Conservation (phyloP, 2,329 filamentous ascomycete genomes). For the Curvularia hawaiiensis region DNA sequence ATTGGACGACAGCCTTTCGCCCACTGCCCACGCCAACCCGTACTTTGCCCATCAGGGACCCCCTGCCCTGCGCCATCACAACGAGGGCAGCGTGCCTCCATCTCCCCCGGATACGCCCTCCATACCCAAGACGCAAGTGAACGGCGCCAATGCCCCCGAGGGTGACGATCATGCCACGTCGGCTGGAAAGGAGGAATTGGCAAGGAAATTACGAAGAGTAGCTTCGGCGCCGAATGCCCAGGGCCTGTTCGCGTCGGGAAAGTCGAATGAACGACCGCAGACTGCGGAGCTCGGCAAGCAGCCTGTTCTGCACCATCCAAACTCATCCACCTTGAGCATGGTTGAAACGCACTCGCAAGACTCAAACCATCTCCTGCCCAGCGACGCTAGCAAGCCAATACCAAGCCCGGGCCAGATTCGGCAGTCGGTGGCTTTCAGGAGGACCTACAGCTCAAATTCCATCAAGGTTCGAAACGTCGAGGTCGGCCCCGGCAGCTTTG, state of each 20-base stretch:
- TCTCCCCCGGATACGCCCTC: constrained; percentile 90
- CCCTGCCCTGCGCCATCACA: constrained; percentile 90
- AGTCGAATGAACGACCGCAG: constrained; percentile 66
- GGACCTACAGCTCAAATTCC: constrained; percentile 98
- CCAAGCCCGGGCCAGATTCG: constrained; percentile 69
- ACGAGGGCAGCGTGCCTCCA: constrained; percentile 89
- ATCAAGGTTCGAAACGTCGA: constrained; percentile 99
- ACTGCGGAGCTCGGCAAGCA: constrained; percentile 89
- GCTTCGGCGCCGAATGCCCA: constrained; percentile 97
- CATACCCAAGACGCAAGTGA: constrained; percentile 64
- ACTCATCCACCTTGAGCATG: constrained; percentile 59
- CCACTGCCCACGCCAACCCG: constrained; percentile 92
- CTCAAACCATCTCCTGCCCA: constrained; percentile 37
- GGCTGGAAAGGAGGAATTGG: constrained; percentile 90
- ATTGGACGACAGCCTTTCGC: constrained; percentile 86
- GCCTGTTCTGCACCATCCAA: constrained; percentile 66
- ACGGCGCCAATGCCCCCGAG: constrained; percentile 68
- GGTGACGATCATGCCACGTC: constrained; percentile 70
- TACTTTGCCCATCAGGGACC: constrained; percentile 98
- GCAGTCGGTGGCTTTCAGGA: constrained; percentile 75
- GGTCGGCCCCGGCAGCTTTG: constrained; percentile 92
- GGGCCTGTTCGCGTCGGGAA: constrained; percentile 71
- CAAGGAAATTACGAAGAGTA: constrained; percentile 88
- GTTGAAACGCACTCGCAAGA: constrained; percentile 51
- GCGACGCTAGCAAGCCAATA: constrained; percentile 58